Evolutionary conservation across 208 protist genomes (phyloP), one percentile per base, ranked within the genome.

Genomic region (Jaenimonas drosophilae): DNA sequence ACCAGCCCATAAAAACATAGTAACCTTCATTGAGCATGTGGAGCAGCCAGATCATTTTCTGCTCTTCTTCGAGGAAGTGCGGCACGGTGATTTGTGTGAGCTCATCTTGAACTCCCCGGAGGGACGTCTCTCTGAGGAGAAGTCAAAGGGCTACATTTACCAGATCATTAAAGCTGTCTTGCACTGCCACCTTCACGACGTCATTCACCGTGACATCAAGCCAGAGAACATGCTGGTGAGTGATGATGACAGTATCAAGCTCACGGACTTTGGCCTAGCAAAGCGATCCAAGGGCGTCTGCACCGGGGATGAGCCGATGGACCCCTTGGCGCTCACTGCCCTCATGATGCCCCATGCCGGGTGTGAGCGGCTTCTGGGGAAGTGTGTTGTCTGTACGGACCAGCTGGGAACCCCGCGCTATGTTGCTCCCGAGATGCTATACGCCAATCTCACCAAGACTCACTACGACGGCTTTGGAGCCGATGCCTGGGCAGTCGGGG

Each of bases 401-500:
- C 77, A 92, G 17, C 89, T 95, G 41, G 87, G 87, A 33, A 95
- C 87, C 2, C 87, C 80, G 5, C 87, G 87, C 41, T 95, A 95
- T 55, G 87, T 79, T 25, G 76, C 87, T 4, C 87, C 87, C 3
- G 82, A 95, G 56, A 91, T 95, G 79, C 92, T 92, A 52, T 88
- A 90, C 61, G 87, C 82, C 29, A 91, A 95, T 55, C 92, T 95
- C 59, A 90, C 83, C 27, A 77, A 89, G 44, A 88, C 75, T 19
- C 77, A 87, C 51, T 97, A 97, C 64, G 91, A 96, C 48, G 94
- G 91, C 21, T 94, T 92, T 49, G 75, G 76, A 59, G 85, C 94
- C 14, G 96, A 98, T 70, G 86, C 97, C 38, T 98, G 96, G 95
- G 94, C 84, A 7, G 84, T 97, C 20, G 96, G 96, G 14, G 91